Base-by-base conservation (phyloP, 1,284 basidiomycete species). In the Trichosporon faecale region DNA sequence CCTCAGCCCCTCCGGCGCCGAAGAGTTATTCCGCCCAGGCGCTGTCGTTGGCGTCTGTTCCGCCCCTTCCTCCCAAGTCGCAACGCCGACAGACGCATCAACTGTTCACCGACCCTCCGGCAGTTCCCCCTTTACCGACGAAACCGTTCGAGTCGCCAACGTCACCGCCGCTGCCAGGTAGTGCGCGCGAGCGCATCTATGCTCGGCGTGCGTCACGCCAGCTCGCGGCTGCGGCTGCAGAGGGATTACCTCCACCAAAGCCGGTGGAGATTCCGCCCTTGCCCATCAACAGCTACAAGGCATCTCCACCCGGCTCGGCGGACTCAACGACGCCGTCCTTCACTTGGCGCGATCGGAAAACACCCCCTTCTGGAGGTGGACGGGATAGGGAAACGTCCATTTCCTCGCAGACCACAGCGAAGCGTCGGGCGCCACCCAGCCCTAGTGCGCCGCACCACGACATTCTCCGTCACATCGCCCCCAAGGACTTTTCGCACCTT, bases 401-500 rank as follows among this genome's bases (percentile, higher is more conserved):
- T 67, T 27, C 37, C 60, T 55, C 57, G 57, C 57, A 61, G 57
- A 61, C 29, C 2, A 14, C 23, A 3, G 64, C 67, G 3, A 71
- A 65, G 61, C 68, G 72, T 12, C 68, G 70, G 44, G 44, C 73
- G 25, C 65, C 75, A 44, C 25, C 73, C 46, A 74, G 73, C 65
- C 79, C 75, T 11, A 72, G 69, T 61, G 46, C 77, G 5, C 72
- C 77, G 5, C 76, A 77, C 67, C 80, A 81, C 65, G 81, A 83
- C 67, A 89, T 90, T 65, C 76, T 84, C 16, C 80, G 80, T 60
- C 82, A 84, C 46, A 82, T 85, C 44, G 79, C 82, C 0, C 79
- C 82, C 2, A 79, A 80, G n/a, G 92, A 94, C 80, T 94, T 92
- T 82, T 93, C 93, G 0, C 92, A 93, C 79, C 85, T 95, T 2